Evolutionary conservation across 163 green algal species (phyloP), one percentile per base, ranked within the genome.

Genomic region (Prototheca cutis): DNA sequence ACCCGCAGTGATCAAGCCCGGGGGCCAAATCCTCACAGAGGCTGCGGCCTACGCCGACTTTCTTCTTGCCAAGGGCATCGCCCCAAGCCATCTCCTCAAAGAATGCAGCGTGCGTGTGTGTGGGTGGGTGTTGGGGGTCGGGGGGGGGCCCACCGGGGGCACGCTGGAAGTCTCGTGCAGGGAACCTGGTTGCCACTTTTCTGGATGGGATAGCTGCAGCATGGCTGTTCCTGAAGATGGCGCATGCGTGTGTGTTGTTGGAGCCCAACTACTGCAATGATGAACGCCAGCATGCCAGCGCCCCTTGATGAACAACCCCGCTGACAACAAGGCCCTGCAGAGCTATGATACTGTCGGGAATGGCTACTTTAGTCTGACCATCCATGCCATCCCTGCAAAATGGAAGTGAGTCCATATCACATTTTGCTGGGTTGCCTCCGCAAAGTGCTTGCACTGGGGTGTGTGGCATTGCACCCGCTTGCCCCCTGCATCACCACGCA

Each of bases 261-360:
- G 36, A 45, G 36, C 36, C 36, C 36, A 1, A 15, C 36, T 45
- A 10, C 36, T 15, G 13, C 36, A 45, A 45, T 45, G 36, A 15
- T 1, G 17, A n/a, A n/a, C n/a, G n/a, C n/a, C n/a, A n/a, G n/a
- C n/a, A n/a, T n/a, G n/a, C n/a, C n/a, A n/a, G n/a, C n/a, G n/a
- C n/a, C n/a, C n/a, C n/a, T n/a, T n/a, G n/a, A n/a, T n/a, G n/a
- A n/a, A n/a, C n/a, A n/a, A n/a, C n/a, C n/a, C n/a, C n/a, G n/a
- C n/a, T n/a, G n/a, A n/a, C n/a, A n/a, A n/a, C 36, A 10, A 45
- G 13, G 1, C 13, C 36, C 17, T 10, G 10, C 57, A 65, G 51
- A 81, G 65, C 24, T 90, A 86, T 67, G 86, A 94, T 73, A 94
- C 86, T 4, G 80, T 94, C 2, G 85, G 86, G 36, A 94, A 94